Base-by-base conservation (phyloP, 2,329 filamentous ascomycete genomes). In the Diplodia seriata region DNA sequence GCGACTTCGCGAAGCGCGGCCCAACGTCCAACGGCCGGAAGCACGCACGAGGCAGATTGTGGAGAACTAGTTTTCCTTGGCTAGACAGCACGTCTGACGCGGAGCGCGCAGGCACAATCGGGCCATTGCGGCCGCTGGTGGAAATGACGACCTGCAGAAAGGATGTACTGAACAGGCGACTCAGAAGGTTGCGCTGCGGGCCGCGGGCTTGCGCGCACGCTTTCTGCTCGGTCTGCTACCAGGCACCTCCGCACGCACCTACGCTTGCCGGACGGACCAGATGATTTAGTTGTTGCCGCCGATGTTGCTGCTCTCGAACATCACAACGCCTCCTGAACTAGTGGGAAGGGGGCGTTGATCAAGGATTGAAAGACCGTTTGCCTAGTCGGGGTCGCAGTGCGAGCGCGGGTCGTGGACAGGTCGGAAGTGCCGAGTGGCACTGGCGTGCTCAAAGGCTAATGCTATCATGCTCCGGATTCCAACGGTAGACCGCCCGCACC, bases 91-190 rank as follows among this genome's bases (percentile, higher is more conserved):
- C 20, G 36, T 26, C 18, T 26, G 56, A 15, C 54, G 56, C n/a
- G 36, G 33, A 40, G 18, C n/a, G 33, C 18, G 36, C 56, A 47
- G 20, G 38, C 38, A 59, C 20, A 61, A 61, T 50, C 40, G 40
- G 57, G 15, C 29, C 26, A 61, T 49, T 61, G 57, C 20, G 57
- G 40, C 57, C 47, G 20, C 26, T 29, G 20, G 33, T 61, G 57
- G 57, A 49, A 50, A 61, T 61, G 40, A 61, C 40, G 57, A 61
- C 40, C 57, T 49, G 40, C 57, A 61, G n/a, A 40, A 47, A 47
- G 14, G 40, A 61, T 31, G 12, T 2, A n/a, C 38, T 23, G n/a
- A 8, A 38, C 8, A 38, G 49, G 23, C 18, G 54, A 20, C 14
- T 20, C 23, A 31, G 38, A 59, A 59, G 57, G 26, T 50, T 61